Evolutionary conservation across 257 asterid genomes (phyloP).

Genomic region (Salvia rosmarinus): DNA sequence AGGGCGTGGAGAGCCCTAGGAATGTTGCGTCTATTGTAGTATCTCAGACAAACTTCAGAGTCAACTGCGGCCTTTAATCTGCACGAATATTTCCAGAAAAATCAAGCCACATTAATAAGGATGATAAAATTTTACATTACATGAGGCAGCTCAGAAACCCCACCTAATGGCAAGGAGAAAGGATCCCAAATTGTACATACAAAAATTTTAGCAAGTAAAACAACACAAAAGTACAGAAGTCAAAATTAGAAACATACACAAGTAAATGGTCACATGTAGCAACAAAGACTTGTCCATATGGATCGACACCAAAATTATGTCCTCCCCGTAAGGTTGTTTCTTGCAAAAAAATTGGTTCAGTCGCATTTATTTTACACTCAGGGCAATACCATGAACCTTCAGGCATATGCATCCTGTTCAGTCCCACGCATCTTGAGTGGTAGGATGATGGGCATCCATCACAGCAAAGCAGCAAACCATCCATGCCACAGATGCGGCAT

Average conservation of each 20-base stretch:
- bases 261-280: conserved; percentile 79
- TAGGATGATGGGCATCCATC: conserved; percentile 91
- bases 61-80: conserved; percentile 60
- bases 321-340: conserved; percentile 70
- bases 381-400: conserved; percentile 92
- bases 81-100: conserved; percentile 37
- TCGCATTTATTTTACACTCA: conserved; percentile 67
- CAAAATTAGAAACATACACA: conserved; percentile 62
- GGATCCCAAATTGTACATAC: conserved; percentile 19
- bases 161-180: conserved; percentile 13
- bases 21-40: conserved; percentile 62
- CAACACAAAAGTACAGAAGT: conserved; percentile 14
- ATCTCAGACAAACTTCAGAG: conserved; percentile 55
- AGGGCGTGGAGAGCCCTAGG: conserved; percentile 58
- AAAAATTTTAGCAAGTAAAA: conserved; percentile 22
- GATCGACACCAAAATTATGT: conserved; percentile 68
- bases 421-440: conserved; percentile 85
- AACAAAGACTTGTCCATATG: conserved; percentile 66
- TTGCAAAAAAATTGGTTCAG: conserved; percentile 56
- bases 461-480: conserved; percentile 81
- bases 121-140: conserved; percentile 20
- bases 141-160: conserved; percentile 29
- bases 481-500: conserved; percentile 92
- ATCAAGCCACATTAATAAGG: conserved; percentile 30
- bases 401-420: conserved; percentile 74